Conservation (phyloP, 805 yeast species). For the Huiozyma naganishii region DNA sequence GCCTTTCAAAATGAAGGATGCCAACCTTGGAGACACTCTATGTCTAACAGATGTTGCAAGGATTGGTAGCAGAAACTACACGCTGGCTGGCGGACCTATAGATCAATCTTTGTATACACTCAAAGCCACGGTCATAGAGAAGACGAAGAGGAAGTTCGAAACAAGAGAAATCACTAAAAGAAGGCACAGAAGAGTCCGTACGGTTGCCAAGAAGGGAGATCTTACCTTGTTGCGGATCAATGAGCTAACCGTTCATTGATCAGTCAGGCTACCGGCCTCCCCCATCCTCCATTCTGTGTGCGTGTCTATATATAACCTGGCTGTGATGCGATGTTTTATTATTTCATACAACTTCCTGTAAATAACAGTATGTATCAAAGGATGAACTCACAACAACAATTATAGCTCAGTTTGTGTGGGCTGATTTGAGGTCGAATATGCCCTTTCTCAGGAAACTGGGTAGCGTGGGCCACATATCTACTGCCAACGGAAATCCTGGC, state of each 20-base stretch:
- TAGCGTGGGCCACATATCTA: no score
- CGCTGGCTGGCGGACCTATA: constrained; percentile 46
- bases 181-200: constrained; percentile 65
- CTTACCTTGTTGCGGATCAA: constrained; percentile 70
- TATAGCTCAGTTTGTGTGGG: no score
- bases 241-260: constrained; percentile 47
- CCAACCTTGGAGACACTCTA: constrained; percentile 75
- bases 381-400: no score
- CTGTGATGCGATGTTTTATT: no score
- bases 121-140: constrained; percentile 75
- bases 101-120: constrained; percentile 45
- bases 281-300: background rate
- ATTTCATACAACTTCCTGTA: no score
- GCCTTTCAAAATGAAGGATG: constrained; percentile 69
- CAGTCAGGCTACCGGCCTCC: background rate
- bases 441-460: no score
- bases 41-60: constrained; percentile 64
- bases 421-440: no score
- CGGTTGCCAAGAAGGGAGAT: constrained; percentile 55
- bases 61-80: constrained; percentile 77
- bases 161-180: constrained; percentile 66
- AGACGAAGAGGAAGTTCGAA: constrained; percentile 70
- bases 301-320: background rate
- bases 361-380: no score
- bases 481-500: no score